These are phyloP conservation scores for Sporothrix globosa DNA, from an alignment of 2,329 filamentous ascomycete species.

Conservation along the genomic window DNA sequence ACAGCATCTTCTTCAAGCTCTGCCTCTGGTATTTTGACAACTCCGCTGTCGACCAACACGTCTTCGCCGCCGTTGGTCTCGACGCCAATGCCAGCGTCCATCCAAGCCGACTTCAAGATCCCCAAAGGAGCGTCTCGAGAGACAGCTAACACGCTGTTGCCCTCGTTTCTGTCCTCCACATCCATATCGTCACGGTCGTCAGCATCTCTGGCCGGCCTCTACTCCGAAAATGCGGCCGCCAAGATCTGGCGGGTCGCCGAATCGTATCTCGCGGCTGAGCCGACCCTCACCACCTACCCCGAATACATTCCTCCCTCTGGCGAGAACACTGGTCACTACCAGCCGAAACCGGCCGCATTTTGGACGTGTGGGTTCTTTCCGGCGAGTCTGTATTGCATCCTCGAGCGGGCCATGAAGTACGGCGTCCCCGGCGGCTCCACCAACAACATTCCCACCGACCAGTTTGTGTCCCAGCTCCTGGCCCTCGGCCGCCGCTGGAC, in stretches of 20 bases:
- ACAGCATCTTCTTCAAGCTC: neutral
- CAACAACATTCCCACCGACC: slow-evolving; percentile 21
- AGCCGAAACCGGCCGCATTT: slow-evolving; percentile 40
- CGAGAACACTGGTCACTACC: slow-evolving; percentile 26
- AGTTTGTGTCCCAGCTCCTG: slow-evolving; percentile 36
- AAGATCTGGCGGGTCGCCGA: slow-evolving; percentile 34
- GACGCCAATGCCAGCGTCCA: neutral
- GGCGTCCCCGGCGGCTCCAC: slow-evolving; percentile 29
- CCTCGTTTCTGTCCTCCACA: neutral
- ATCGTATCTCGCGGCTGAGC: slow-evolving; percentile 25
- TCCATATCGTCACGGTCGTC: neutral
- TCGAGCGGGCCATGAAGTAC: slow-evolving; percentile 44
- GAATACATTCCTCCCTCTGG: slow-evolving; percentile 28
- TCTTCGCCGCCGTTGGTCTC: neutral
- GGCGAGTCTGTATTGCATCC: slow-evolving; percentile 43
- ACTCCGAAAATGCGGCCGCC: slow-evolving; percentile 30
- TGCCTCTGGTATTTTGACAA: neutral
- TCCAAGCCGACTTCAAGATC: neutral
- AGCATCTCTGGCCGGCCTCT: slow-evolving; percentile 25
- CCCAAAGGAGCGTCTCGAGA: neutral
- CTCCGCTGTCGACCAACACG: neutral
- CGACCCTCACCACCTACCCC: slow-evolving; percentile 29
- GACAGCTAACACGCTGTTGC: neutral
- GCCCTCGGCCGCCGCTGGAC: slow-evolving; percentile 42
- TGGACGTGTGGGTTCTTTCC: slow-evolving; percentile 53